Evolutionary conservation across 306 rosid genomes (phyloP).

Genomic region (peach (Prunus persica)): DNA sequence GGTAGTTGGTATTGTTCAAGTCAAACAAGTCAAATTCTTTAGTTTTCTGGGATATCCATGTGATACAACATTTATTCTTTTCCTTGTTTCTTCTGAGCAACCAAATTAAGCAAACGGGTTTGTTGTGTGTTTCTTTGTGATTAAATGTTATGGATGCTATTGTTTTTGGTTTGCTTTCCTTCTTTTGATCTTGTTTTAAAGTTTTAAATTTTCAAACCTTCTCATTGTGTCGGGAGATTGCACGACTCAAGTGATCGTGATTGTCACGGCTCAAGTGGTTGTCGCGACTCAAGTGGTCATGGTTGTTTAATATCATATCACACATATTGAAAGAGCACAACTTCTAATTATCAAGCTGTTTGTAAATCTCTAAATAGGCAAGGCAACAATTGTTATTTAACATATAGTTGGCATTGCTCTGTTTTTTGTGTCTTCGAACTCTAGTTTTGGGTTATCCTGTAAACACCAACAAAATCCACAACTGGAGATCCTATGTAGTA

Average conservation of each 20-base stretch:
- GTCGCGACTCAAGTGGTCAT: too few species aligned
- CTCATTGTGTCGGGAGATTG: background rate
- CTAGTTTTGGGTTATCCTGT: background rate
- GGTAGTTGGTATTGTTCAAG: slow-evolving; percentile 12
- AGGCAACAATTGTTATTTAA: too few species aligned
- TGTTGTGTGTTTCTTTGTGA: background rate
- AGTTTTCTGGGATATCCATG: background rate
- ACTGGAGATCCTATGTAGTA: background rate
- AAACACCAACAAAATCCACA: background rate
- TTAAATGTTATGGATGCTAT: background rate
- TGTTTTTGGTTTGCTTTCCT: background rate
- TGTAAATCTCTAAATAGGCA: too few species aligned
- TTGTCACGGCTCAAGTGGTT: too few species aligned
- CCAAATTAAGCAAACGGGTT: slow-evolving; percentile 6
- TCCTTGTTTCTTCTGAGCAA: background rate
- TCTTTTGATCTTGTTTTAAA: background rate
- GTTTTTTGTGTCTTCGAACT: too few species aligned
- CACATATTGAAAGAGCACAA: too few species aligned
- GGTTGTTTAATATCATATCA: too few species aligned
- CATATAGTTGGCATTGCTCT: too few species aligned
- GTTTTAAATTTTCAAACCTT: background rate
- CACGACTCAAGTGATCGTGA: background rate
- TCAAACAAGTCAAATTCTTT: slow-evolving; percentile 8
- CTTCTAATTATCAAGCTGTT: too few species aligned
- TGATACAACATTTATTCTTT: background rate